A percentile compares a stretch with the other conserved stretches of the same genome.
Evolutionary conservation across 306 rosid genomes (phyloP).

Genomic region (Argentina anserina): DNA sequence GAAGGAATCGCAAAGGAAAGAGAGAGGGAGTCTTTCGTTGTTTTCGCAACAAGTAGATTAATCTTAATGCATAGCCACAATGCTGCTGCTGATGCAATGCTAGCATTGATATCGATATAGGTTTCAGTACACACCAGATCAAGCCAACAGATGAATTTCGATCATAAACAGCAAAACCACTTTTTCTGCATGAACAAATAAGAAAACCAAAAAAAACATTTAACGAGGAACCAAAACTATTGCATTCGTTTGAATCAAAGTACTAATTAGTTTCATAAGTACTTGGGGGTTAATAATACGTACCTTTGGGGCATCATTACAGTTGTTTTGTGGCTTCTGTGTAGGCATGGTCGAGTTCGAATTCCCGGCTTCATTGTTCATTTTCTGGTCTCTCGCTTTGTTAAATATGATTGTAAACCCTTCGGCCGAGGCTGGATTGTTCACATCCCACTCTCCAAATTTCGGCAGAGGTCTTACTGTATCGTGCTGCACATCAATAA

Average conservation of each 20-base stretch:
- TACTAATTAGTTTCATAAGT: background rate
- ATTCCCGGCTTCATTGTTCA: conserved; percentile 13
- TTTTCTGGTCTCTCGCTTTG: conserved; percentile 56
- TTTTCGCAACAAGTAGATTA: background rate
- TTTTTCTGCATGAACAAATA: conserved; percentile 30
- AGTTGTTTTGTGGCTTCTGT: conserved; percentile 8
- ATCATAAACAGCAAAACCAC: conserved; percentile 40
- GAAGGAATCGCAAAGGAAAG: background rate
- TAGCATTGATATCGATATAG: background rate
- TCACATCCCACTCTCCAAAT: conserved; percentile 63
- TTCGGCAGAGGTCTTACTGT: conserved; percentile 44
- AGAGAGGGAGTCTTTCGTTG: background rate
- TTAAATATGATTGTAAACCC: conserved; percentile 53
- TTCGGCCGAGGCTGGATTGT: conserved; percentile 52
- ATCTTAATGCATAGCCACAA: background rate
- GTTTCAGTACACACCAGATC: background rate
- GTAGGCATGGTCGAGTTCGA: background rate
- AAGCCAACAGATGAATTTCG: background rate
- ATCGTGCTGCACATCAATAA: conserved; percentile 25
- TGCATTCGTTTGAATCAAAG: background rate
- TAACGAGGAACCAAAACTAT: background rate
- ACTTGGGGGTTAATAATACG: background rate
- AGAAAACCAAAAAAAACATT: background rate
- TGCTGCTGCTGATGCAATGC: background rate
- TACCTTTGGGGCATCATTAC: conserved; percentile 27